Base-by-base conservation (phyloP, 176 grass and related monocot genomes). In the Aegilops longissima region DNA sequence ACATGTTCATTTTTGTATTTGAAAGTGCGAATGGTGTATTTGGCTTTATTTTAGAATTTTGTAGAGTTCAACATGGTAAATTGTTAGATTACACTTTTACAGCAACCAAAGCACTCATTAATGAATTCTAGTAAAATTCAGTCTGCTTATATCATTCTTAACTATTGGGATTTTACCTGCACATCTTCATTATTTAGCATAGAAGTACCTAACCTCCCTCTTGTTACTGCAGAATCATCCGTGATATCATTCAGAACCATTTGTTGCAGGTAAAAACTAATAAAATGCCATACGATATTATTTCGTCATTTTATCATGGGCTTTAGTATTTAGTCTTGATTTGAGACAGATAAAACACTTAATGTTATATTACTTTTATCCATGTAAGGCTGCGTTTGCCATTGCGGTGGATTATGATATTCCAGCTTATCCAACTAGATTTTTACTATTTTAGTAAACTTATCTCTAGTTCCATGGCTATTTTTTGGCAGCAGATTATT, bases 231-330 rank as follows among this genome's bases (percentile, higher is more conserved):
- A 98, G 96, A 94, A 98, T 98, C 70, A 98, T 98, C 83, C 93
- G 96, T 47, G 96, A 98, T 92, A 98, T 98, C 81, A 96, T 98
- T 82, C 96, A 98, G 74, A 98, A 98, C 75, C 96, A 98, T 91
- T 90, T 98, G 54, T 82, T 98, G 77, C 96, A 98, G 96, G 93
- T 94, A 95, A 88, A 74, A 45, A 77, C 91, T 72, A 77, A 70
- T 39, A 58, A 80, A 16, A 63, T 42, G 68, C 7, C 33, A 61
- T 82, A 61, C 82, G 24, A 34, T 79, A 45, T 86, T 61, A 52
- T 64, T 78, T 56, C 49, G 47, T 49, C 33, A 70, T 74, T 90
- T 83, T 79, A 17, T 40, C 7, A 23, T n/a, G 34, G 3, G 25
- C 5, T 77, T 76, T n/a, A 70, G 27, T 12, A 39, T 85, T 71